A percentile compares a stretch with the other conserved stretches of the same genome.
These are phyloP conservation scores for Elsinoe batatas DNA, from an alignment of 2,329 filamentous ascomycete genomes.

Conservation along the genomic window DNA sequence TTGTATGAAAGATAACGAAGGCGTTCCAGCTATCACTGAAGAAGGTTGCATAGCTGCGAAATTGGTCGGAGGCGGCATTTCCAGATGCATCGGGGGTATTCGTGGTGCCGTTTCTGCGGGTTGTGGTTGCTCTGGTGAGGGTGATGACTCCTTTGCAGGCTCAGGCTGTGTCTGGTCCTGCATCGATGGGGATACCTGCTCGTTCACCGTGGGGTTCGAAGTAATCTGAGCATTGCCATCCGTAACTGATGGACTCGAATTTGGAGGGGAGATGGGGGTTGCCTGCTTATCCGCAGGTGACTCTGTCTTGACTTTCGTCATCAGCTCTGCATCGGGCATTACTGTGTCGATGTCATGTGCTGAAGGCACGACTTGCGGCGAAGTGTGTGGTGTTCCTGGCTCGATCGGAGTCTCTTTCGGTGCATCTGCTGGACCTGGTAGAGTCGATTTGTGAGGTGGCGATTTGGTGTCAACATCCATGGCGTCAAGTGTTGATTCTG, in stretches of 20 bases:
- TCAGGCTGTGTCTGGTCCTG: neutral
- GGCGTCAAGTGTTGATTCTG: conserved; percentile 11
- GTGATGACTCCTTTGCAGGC: conserved; percentile 9
- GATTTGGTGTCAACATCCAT: conserved; percentile 23
- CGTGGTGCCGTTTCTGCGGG: conserved; percentile 19
- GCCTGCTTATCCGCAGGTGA: neutral
- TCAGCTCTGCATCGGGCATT: conserved; percentile 12
- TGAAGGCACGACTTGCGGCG: neutral
- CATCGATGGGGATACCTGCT: neutral
- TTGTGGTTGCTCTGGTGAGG: conserved; percentile 17
- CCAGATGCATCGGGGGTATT: conserved; percentile 21
- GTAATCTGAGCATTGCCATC: neutral
- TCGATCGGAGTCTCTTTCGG: neutral
- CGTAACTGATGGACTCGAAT: neutral
- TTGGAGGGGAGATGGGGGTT: conserved; percentile 1
- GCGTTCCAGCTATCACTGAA: conserved; percentile 17
- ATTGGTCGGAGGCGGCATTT: conserved; percentile 27
- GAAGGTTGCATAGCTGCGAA: conserved; percentile 17
- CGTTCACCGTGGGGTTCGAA: neutral
- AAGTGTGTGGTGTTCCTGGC: neutral
- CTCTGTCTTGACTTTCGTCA: neutral
- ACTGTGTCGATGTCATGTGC: conserved; percentile 9
- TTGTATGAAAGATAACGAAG: conserved; percentile 18
- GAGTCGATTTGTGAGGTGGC: neutral
- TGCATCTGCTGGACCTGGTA: neutral